Percentiles rank a stretch among this genome's conserved stretches.
phyloP scores from a whole-genome alignment of 75 land plant species.

The Selaginella tamariscina region DNA sequence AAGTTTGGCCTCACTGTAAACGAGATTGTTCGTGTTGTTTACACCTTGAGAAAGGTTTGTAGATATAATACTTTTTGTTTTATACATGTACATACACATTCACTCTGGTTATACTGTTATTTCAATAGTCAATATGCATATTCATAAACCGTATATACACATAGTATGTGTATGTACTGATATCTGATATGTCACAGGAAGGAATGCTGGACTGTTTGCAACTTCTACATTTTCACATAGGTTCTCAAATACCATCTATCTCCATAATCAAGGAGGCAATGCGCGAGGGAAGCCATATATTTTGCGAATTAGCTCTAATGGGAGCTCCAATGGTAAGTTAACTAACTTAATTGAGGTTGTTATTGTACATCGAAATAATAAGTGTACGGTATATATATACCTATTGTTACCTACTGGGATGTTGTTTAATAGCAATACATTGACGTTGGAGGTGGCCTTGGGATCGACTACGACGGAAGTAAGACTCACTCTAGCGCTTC shows the following conservation, averaged over 20 bases:
- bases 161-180: too few relatives aligned
- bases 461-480: constrained; percentile 37
- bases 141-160: too few relatives aligned
- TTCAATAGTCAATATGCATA: too few relatives aligned
- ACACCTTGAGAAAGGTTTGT: constrained; percentile 29
- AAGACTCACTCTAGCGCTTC: constrained; percentile 25
- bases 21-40: constrained; percentile 31
- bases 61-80: not conserved
- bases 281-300: constrained; percentile 36
- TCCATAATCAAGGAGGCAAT: constrained; percentile 31
- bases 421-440: constrained; percentile 30
- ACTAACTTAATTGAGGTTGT: not conserved
- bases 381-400: too few relatives aligned
- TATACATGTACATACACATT: too few relatives aligned
- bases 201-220: constrained; percentile 38
- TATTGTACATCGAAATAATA: too few relatives aligned
- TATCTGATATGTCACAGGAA: constrained; percentile 21
- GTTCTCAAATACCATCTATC: constrained; percentile 37
- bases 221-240: constrained; percentile 42
- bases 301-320: constrained; percentile 38
- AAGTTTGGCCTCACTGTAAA: constrained; percentile 34
- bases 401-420: not conserved
- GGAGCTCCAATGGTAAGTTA: constrained; percentile 36
- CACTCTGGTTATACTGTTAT: too few relatives aligned
- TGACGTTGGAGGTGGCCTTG: constrained; percentile 44